Evolutionary conservation across 129 eudicot genomes (phyloP), one percentile per base, ranked within the genome.

Genomic region (Oenanthe sinensis): DNA sequence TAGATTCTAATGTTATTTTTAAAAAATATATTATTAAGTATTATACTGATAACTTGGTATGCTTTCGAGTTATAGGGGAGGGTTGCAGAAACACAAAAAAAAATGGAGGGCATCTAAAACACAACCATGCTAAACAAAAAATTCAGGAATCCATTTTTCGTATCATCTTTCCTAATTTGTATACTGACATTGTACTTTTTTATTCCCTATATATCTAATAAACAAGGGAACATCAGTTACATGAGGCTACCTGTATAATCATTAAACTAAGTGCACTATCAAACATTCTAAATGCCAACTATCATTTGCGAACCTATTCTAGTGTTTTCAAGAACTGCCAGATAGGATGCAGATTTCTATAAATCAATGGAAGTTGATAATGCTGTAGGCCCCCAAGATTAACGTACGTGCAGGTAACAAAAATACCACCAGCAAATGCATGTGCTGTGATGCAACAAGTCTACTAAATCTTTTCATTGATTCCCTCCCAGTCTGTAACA

Each of bases 381-480:
- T 65, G 82, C 82, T 78, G 67, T 40, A 80, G 11, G 86, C 71
- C 67, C 91, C 91, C 80, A 89, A 43, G 24, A 89, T 79, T 62
- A 94, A 62, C 88, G 85, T 78, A 33, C 88, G 82, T 42, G 96
- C 96, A 47, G 97, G 98, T 39, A 94, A 81, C 80, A 85, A 79
- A 42, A 91, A 60, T 54, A 94, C 84, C 28, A 94, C 93, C 63
- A 91, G 79, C 87, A 94, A 79, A 76, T 88, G 90, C 97, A 90
- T 90, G 82, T 86, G 97, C 63, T 91, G 92, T 0, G 96, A 91
- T 7, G 96, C 92, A 42, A 91, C 91, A 39, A 94, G 82, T 75
- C 87, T 85, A 28, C 88, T 85, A 80, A 94, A 90, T 79, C 97
- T 77, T 84, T 90, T 88, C 77, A 88, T 80, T 7, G 96, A 87